Base-by-base conservation (phyloP, 2,329 filamentous ascomycete genomes). In the Penicillium sp. region DNA sequence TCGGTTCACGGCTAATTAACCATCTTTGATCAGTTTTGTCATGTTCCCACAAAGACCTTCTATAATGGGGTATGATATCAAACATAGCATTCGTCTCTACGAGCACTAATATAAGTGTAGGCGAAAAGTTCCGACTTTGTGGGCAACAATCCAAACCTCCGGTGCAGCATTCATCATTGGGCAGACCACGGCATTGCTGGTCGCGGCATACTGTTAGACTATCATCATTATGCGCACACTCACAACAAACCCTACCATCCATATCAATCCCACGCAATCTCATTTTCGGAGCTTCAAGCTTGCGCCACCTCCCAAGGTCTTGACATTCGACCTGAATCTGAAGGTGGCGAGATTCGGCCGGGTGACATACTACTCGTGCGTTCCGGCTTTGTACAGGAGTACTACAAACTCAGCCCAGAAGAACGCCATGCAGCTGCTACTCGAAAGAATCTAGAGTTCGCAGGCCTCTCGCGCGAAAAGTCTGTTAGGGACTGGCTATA, bases 291-390 rank as follows among this genome's bases (percentile, higher is more conserved):
- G 0, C 77, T 91, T 0, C 80, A 83, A 49, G 77, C 79, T 8
- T 84, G 85, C 29, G 88, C 85, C 0, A 75, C 74, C 29, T 74
- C 81, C 31, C 85, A 89, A 60, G 82, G 82, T 0, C 75, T 89
- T 23, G 81, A 87, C 56, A 86, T 90, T 64, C 80, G 77, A 0
- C 81, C 83, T 0, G 73, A 75, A 3, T 67, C 76, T 0, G 78
- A 83, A 58, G 82, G 82, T 23, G 82, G 81, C 37, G 79, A 83
- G 56, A 79, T 85, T 61, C 78, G 77, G 54, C 70, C 79, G 2
- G 88, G 87, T 5, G 87, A 90, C 56, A 83, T 91, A 51, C 76
- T 91, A 10, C 77, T 90, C 40, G 68, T 91, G 18, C 80, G 87
- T 16, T 85, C 82, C 1, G 87, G 88, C 0, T 84, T 81, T 61